A percentile compares a stretch with the other conserved stretches of the same genome.
Evolutionary conservation across 768 basidiomycete species (phyloP).

Genomic region (Hydnomerulius pinastri): DNA sequence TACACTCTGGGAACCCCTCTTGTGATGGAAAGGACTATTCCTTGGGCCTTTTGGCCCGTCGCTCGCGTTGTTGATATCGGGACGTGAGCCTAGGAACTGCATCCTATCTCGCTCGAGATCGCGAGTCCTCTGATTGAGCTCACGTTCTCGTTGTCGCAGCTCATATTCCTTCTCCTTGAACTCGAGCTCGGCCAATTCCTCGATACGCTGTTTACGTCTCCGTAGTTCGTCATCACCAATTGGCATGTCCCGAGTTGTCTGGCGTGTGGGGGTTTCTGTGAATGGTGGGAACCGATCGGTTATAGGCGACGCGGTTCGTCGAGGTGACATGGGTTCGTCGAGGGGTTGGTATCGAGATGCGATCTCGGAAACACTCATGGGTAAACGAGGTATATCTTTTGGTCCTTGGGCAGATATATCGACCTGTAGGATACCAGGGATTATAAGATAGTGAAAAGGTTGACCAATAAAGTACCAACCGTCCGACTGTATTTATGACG

Average conservation of each 20-base stretch:
- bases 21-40: slow-evolving; percentile 25
- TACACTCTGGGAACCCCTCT: slow-evolving; percentile 30
- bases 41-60: slow-evolving; percentile 33
- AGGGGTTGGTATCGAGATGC: slow-evolving; percentile 60
- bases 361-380: slow-evolving; percentile 62
- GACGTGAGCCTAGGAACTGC: slow-evolving; percentile 38
- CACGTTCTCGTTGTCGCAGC: slow-evolving; percentile 53
- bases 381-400: slow-evolving; percentile 63
- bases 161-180: slow-evolving; percentile 56
- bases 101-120: slow-evolving; percentile 62
- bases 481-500: slow-evolving; percentile 59
- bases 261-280: slow-evolving; percentile 22
- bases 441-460: slow-evolving; percentile 4
- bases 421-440: slow-evolving; percentile 36
- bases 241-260: slow-evolving; percentile 17
- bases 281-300: slow-evolving; percentile 26
- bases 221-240: slow-evolving; percentile 28
- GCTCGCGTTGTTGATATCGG: slow-evolving; percentile 23
- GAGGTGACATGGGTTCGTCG: slow-evolving; percentile 46
- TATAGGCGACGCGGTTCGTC: slow-evolving; percentile 37
- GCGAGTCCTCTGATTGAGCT: slow-evolving; percentile 51
- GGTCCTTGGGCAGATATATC: slow-evolving; percentile 54
- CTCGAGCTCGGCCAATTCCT: slow-evolving; percentile 55
- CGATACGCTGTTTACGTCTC: slow-evolving; percentile 42
- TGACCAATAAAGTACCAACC: slow-evolving; percentile 40